Percentiles rank a stretch among this genome's conserved stretches.
These are phyloP conservation scores for Plectosphaerella cucumerina DNA, from an alignment of 2,329 filamentous ascomycete genomes.

Conservation along the genomic window DNA sequence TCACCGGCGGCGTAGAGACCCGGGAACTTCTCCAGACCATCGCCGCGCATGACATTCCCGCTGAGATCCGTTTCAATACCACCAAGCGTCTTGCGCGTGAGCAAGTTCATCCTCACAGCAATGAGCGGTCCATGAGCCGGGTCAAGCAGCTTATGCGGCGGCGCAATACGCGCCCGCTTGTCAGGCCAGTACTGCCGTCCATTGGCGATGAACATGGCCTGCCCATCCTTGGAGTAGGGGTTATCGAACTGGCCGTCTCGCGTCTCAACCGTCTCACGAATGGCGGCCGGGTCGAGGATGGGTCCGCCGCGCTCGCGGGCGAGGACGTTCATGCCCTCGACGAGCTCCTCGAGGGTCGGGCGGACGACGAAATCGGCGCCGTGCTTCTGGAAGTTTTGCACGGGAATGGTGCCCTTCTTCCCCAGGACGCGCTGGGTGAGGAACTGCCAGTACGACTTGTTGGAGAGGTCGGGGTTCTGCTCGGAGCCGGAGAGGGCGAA, in stretches of 20 bases:
- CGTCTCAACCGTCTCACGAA: constrained; percentile 44
- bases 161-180: constrained; percentile 42
- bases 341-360: constrained; percentile 50
- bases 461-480: constrained; percentile 55
- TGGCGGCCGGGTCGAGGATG: constrained; percentile 35
- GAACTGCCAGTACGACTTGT: constrained; percentile 51
- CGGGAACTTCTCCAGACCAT: constrained; percentile 42
- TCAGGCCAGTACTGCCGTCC: constrained; percentile 53
- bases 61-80: constrained; percentile 56
- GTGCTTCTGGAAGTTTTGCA: constrained; percentile 55
- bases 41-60: constrained; percentile 48
- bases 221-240: constrained; percentile 54
- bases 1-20: constrained; percentile 59
- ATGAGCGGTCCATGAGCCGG: constrained; percentile 53
- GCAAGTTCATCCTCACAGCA: constrained; percentile 55
- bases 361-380: constrained; percentile 56
- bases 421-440: constrained; percentile 46
- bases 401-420: constrained; percentile 46
- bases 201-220: constrained; percentile 58
- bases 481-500: constrained; percentile 60
- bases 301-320: constrained; percentile 41
- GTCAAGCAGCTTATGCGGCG: constrained; percentile 51
- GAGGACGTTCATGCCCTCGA: constrained; percentile 55
- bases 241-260: constrained; percentile 55
- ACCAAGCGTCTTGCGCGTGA: constrained; percentile 58